Conservation (phyloP, 2,329 filamentous ascomycete species). For the Fulvia fulva region DNA sequence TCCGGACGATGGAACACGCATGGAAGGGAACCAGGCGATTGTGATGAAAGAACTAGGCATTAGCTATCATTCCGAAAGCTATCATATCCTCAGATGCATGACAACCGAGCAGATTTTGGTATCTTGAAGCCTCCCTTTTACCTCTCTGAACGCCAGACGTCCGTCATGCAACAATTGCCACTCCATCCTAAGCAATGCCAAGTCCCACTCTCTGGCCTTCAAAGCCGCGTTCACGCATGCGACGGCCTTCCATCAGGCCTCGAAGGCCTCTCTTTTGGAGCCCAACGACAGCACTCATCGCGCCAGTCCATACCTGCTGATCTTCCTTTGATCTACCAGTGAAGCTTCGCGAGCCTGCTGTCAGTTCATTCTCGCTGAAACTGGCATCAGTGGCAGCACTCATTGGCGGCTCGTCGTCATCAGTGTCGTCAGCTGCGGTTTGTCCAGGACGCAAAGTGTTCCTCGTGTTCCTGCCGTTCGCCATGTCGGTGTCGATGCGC, state of each 20-base stretch:
- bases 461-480: slow-evolving; percentile 34
- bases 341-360: slow-evolving; percentile 34
- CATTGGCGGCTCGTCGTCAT: slow-evolving; percentile 34
- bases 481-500: slow-evolving; percentile 50
- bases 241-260: slow-evolving; percentile 88
- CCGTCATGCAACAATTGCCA: background rate
- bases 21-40: too few relatives aligned
- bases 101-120: background rate
- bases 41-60: background rate
- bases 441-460: slow-evolving; percentile 36
- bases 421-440: slow-evolving; percentile 29
- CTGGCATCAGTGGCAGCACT: slow-evolving; percentile 34
- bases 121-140: background rate
- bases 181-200: slow-evolving; percentile 30
- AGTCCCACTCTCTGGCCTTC: slow-evolving; percentile 35
- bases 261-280: slow-evolving; percentile 88
- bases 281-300: slow-evolving; percentile 86
- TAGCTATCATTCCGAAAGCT: background rate
- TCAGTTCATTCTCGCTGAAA: slow-evolving; percentile 32
- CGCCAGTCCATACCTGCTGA: slow-evolving; percentile 71
- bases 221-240: slow-evolving; percentile 66
- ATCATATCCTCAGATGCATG: background rate
- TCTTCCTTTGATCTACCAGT: slow-evolving; percentile 41
- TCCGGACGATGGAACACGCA: too few relatives aligned
- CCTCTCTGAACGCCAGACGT: background rate